phyloP scores from a whole-genome alignment of 371 early-diverging fungal species.

The Saksenaea oblongispora region DNA sequence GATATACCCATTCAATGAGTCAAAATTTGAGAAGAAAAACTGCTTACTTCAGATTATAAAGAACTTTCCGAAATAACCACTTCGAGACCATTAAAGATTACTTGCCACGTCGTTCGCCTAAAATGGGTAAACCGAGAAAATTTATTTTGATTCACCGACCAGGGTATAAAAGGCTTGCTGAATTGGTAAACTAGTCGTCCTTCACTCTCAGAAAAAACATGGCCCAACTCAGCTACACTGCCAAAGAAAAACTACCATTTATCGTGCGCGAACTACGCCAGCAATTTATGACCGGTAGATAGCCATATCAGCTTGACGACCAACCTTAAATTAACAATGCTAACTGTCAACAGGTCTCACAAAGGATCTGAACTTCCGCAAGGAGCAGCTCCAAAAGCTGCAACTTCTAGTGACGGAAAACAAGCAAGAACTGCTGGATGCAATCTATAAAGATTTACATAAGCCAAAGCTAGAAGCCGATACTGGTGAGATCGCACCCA shows the following conservation, averaged over 20 bases:
- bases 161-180: too few species aligned
- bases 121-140: too few species aligned
- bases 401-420: conserved; percentile 71
- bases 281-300: conserved; percentile 49
- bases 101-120: too few species aligned
- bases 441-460: conserved; percentile 70
- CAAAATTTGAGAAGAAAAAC: too few species aligned
- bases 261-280: conserved; percentile 51
- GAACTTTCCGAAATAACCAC: too few species aligned
- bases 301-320: neutral
- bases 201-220: conserved; percentile 10
- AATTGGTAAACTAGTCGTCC: too few species aligned
- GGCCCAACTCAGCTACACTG: conserved; percentile 28
- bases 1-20: too few species aligned
- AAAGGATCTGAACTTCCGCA: conserved; percentile 62
- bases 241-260: conserved; percentile 27
- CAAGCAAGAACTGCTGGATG: conserved; percentile 57
- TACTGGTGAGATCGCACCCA: conserved; percentile 60
- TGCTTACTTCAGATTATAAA: too few species aligned
- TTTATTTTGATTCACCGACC: too few species aligned
- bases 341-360: conserved; percentile 43
- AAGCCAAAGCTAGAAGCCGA: conserved; percentile 55
- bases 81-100: too few species aligned
- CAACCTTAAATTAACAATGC: neutral
- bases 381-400: conserved; percentile 72